Base-by-base conservation (phyloP, 2,329 filamentous ascomycete species). In the Lasiodiplodia sp. region DNA sequence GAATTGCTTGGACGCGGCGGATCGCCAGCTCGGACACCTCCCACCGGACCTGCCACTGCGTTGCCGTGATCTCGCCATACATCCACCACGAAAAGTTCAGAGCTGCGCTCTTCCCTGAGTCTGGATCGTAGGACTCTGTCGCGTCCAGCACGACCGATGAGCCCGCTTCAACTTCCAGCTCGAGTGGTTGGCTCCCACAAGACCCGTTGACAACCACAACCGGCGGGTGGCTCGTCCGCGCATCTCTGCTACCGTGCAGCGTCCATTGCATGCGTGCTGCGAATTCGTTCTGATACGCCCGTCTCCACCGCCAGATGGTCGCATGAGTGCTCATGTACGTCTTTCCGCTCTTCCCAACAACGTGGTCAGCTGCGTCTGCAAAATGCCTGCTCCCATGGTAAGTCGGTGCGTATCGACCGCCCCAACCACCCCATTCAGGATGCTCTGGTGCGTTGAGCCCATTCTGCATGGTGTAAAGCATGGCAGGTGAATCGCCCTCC, bases 401-500 rank as follows among this genome's bases (percentile, higher is more conserved):
- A 55, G 81, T 80, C 5, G 76, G 69, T 34, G 78, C 75, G 70
- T 86, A 86, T 2, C 84, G 78, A 0, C 84, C 84, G 25, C 84
- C 84, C 84, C 84, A 86, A 0, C 81, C 82, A 2, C 84, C 84
- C 51, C 79, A 86, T 6, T 80, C 75, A 0, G 85, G 84, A 56
- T 80, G 79, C 34, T 86, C 84, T 0, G 82, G 78, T 7, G 80
- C 77, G 31, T 82, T 81, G 0, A 86, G 78, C 1, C 83, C 83
- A 63, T 85, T 85, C 57, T 84, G 82, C 25, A 85, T 80, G 0
- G 83, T 78, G 68, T 84, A 85, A 11, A 87, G 78, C 60, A 86
- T 83, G 0, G 84, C 83, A 0, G 85, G 85, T 1, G 83, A 84
- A 69, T 86, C 84, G n/a, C 84, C 85, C 73, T 89, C 87, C 25